Conservation (phyloP, 2,329 filamentous ascomycete genomes). For the Elsinoe fawcettii region DNA sequence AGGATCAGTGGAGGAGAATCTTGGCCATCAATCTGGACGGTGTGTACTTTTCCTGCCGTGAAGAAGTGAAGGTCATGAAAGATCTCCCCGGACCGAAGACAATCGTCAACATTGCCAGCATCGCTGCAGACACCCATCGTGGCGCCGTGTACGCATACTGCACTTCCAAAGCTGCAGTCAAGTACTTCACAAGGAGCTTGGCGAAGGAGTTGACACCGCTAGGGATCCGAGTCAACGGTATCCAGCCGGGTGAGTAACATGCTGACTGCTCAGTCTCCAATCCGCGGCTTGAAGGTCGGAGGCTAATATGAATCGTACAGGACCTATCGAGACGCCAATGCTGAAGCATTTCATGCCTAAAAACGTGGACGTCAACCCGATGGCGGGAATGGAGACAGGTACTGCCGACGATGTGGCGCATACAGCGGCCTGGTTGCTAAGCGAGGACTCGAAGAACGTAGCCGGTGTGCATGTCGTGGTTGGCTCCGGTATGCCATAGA, state of each 20-base stretch:
- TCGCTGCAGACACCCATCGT: background rate
- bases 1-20: background rate
- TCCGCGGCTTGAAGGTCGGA: background rate
- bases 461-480: background rate
- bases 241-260: background rate
- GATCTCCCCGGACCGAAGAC: background rate
- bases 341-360: background rate
- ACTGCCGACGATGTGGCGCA: background rate
- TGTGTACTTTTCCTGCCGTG: background rate
- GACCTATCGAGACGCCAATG: background rate
- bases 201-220: background rate
- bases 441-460: background rate
- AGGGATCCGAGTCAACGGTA: background rate
- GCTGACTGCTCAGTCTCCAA: background rate
- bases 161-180: background rate
- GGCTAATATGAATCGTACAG: background rate
- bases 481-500: background rate
- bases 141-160: background rate
- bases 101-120: background rate
- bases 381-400: background rate
- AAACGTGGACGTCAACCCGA: background rate
- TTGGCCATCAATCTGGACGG: background rate
- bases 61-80: background rate
- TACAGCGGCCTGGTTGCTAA: background rate
- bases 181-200: background rate